Evolutionary conservation across 108 stramenopile genomes (phyloP).

Genomic region (Fistulifera pelliculosa): DNA sequence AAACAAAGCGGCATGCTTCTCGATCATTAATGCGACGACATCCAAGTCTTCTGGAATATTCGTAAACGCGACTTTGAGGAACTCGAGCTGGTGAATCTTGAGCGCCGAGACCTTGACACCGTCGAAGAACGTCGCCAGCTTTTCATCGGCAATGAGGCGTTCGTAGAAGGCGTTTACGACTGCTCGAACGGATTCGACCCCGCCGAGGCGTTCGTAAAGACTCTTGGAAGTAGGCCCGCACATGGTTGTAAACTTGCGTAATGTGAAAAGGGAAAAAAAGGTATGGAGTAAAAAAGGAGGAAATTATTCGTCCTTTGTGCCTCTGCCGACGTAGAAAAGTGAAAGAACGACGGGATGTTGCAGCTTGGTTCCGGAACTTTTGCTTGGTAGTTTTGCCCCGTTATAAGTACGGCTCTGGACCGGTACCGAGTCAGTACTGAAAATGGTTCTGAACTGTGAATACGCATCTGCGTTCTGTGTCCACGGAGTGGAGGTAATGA

Average conservation of each 20-base stretch:
- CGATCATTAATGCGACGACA: constrained; percentile 7
- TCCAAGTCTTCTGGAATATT: constrained; percentile 6
- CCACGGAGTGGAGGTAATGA: too few species aligned
- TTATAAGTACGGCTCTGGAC: too few species aligned
- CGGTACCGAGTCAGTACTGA: too few species aligned
- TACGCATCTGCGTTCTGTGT: too few species aligned
- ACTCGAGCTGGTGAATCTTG: constrained; percentile 11
- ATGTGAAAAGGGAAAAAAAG: too few species aligned
- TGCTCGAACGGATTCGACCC: constrained; percentile 4
- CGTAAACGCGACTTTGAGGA: constrained; percentile 11
- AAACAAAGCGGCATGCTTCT: constrained; percentile 14
- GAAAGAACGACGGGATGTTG: too few species aligned
- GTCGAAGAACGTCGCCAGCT: constrained; percentile 12
- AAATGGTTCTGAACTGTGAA: too few species aligned
- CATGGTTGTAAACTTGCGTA: too few species aligned
- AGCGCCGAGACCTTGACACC: constrained; percentile 5
- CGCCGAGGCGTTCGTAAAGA: constrained; percentile 11
- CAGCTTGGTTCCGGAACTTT: too few species aligned
- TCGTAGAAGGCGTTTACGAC: constrained; percentile 8
- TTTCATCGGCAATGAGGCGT: constrained; percentile 4
- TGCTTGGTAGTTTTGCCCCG: too few species aligned
- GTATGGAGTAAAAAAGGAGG: background rate
- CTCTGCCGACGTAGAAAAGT: too few species aligned
- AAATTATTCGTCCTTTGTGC: background rate
- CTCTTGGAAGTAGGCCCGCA: too few species aligned